Evolutionary conservation across 2,329 filamentous ascomycete genomes (phyloP), one percentile per base, ranked within the genome.

Genomic region (Sclerotinia borealis): DNA sequence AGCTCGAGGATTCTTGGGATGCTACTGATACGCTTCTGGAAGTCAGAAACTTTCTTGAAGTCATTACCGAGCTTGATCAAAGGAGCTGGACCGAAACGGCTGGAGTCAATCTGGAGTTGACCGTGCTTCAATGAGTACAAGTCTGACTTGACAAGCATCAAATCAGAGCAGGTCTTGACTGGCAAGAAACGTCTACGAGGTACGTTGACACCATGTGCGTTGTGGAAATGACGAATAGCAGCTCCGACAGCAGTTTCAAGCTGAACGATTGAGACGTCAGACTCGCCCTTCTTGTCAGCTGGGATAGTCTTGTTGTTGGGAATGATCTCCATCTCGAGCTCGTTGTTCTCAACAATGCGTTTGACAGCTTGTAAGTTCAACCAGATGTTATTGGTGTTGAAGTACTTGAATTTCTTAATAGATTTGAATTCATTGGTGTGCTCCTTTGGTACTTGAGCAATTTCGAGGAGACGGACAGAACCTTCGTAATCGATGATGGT

Each of bases 321-420:
- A 73, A 99, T 99, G 77, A 99, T 99, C 82, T 99, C 95, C 91
- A 99, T 96, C 80, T 93, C 91, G 61, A 99, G 88, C 83, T 98
- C 93, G 77, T 96, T 92, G 79, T 96, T 92, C 86, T 98, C 95
- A 9, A 99, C 95, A 61, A 99, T 92, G 66, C 95, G 93, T 89
- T 98, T 98, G 81, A 99, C 90, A 71, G 95, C 95, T 77, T 91
- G 88, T 73, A 97, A 85, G 82, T 96, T 96, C 85, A 99, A 90
- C 95, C 95, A 99, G 81, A 99, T 97, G 86, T 99, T 99, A 90
- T 99, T 99, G 80, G 95, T 99, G 87, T 99, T 99, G 89, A 99
- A 99, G 88, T 99, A 99, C 86, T 96, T 97, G 90, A 99, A 99
- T 86, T 99, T 99, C 89, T 99, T 99, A 85, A 99, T 99, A 55